phyloP scores from a whole-genome alignment of 495 filamentous ascomycete genomes.

The Aspergillus nanangensis region DNA sequence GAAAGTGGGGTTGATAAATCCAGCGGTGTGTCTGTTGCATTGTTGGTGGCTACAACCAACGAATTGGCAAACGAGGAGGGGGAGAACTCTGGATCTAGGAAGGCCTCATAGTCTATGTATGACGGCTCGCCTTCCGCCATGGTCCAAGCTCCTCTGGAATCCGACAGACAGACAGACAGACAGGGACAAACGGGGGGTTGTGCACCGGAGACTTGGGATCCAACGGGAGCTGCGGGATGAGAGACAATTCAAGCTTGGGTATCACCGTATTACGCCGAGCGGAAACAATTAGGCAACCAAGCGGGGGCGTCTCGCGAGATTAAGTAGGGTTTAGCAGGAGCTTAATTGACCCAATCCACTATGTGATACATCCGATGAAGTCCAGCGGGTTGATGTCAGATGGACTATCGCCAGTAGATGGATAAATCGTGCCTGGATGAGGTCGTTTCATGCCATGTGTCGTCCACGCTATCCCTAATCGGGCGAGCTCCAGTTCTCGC shows the following conservation, averaged over 20 bases:
- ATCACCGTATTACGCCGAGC: slow-evolving; percentile 6
- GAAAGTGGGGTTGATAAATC: slow-evolving; percentile 94
- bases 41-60: slow-evolving; percentile 85
- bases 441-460: neutral
- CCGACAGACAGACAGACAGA: neutral
- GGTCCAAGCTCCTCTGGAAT: neutral
- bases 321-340: neutral
- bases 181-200: neutral
- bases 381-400: neutral
- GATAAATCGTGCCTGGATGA: neutral
- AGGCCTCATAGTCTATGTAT: slow-evolving; percentile 95
- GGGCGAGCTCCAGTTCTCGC: slow-evolving; percentile 1
- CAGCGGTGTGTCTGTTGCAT: slow-evolving; percentile 81
- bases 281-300: neutral
- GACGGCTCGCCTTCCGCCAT: slow-evolving; percentile 55
- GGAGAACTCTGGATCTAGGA: slow-evolving; percentile 79
- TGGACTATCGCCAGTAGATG: too few species aligned
- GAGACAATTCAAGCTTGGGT: slow-evolving; percentile 1
- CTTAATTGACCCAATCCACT: neutral
- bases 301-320: neutral
- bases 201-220: too few species aligned
- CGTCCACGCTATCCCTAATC: neutral
- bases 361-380: neutral
- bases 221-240: too few species aligned
- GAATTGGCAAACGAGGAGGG: slow-evolving; percentile 79